Evolutionary conservation across 2,329 filamentous ascomycete species (phyloP), one percentile per base, ranked within the genome.

Genomic region (Neofusicoccum umdonicola): DNA sequence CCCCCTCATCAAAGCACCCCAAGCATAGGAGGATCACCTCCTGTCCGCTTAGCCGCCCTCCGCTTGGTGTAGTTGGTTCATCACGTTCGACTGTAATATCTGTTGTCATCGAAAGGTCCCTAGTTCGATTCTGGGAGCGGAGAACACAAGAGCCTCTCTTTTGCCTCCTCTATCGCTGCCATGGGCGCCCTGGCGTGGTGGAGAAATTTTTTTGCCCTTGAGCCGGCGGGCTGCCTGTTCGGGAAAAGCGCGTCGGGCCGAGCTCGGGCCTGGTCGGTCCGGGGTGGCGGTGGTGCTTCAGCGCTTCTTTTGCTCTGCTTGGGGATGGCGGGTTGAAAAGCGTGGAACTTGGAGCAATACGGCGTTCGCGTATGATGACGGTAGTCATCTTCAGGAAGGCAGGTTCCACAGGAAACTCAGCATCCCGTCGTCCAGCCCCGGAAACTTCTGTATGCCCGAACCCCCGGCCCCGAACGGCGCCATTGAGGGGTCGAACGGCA

Each of bases 391-490:
- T 41, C 45, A 62, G 3, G 58, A 62, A 0, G 74, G 74, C 34
- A 77, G 41, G 56, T 76, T 77, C 76, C 76, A 78, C n/a, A 78
- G 74, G 39, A 78, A 78, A 66, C 76, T 75, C 47, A 78, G 65
- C 1, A 73, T 76, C 4, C 74, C 74, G 62, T 76, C 73, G 67
- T 78, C 75, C 62, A 77, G 75, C 1, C 74, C 74, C 65, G 76
- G 75, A 61, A 77, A 76, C 11, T 68, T 73, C 54, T 76, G 74
- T 42, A 72, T 68, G 13, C 67, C 71, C 3, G 76, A 75, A 1
- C 48, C 61, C 12, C 37, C 19, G 0, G 76, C 64, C 0, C 74
- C 75, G 63, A 78, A 77, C 7, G 76, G 76, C 22, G 75, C 76
- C 74, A 78, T 77, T 0, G 73, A 70, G 3, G 76, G 73, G 68